These are phyloP conservation scores for Candida tibetensis DNA, from an alignment of 805 yeast species.

Conservation along the genomic window DNA sequence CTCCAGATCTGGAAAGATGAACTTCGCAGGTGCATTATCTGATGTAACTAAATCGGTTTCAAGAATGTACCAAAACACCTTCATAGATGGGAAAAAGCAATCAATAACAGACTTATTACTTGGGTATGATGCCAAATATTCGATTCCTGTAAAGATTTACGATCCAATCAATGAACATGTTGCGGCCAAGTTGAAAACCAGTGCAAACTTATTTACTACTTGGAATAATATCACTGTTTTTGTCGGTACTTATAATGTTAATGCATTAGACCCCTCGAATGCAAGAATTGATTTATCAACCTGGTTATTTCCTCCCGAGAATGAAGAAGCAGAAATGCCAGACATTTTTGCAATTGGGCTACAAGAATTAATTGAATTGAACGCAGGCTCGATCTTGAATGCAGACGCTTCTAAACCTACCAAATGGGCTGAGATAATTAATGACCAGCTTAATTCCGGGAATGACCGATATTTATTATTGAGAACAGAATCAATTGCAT, in stretches of 20 bases:
- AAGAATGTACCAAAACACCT: slow-evolving; percentile 92
- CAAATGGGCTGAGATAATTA: slow-evolving; percentile 74
- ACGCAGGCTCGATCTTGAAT: slow-evolving; percentile 84
- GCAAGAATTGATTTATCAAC: slow-evolving; percentile 54
- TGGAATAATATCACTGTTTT: slow-evolving; percentile 60
- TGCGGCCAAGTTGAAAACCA: slow-evolving; percentile 54
- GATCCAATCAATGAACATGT: slow-evolving; percentile 90
- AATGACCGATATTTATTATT: slow-evolving; percentile 53
- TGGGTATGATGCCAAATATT: slow-evolving; percentile 71
- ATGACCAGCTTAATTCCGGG: slow-evolving; percentile 54
- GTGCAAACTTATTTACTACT: slow-evolving; percentile 55
- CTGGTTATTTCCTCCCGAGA: slow-evolving; percentile 80
- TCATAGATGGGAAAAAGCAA: slow-evolving; percentile 89
- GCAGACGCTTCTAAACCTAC: slow-evolving; percentile 77
- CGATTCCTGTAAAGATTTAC: slow-evolving; percentile 65
- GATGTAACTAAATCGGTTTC: slow-evolving; percentile 96
- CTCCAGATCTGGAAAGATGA: slow-evolving; percentile 94
- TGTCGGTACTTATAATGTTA: slow-evolving; percentile 84
- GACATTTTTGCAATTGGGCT: slow-evolving; percentile 87
- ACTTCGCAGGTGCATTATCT: slow-evolving; percentile 92
- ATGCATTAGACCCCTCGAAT: slow-evolving; percentile 56
- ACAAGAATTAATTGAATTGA: slow-evolving; percentile 91
- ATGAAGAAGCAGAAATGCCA: slow-evolving; percentile 45
- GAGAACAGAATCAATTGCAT: slow-evolving; percentile 74
- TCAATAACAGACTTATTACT: slow-evolving; percentile 81